Base-by-base conservation (phyloP, 2,329 filamentous ascomycete species). In the Aureobasidium mangrovei region DNA sequence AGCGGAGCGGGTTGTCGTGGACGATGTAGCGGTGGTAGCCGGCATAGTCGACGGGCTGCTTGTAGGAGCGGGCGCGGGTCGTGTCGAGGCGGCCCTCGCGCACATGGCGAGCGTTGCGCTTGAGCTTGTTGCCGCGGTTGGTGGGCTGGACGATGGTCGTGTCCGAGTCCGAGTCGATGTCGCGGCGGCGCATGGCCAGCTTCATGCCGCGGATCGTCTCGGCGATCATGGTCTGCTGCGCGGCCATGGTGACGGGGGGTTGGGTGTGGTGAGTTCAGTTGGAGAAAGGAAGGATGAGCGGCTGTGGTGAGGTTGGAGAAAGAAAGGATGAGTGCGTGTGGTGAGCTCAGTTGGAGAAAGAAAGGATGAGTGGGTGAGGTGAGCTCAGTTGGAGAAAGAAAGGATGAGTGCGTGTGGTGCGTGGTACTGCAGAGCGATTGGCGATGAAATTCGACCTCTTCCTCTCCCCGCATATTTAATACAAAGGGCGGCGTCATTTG, bases 121-220 rank as follows among this genome's bases (percentile, higher is more conserved):
- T 88, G 43, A 91, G 75, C 67, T 91, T 91, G 69, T 88, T 82
- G 58, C 85, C 86, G 64, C 86, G 83, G 69, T 90, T 90, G 55
- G 82, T 85, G 62, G 79, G 80, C 62, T 79, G 77, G 57, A 83
- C 78, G 62, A 89, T 83, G 53, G 82, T 79, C 57, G 83, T 82
- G 68, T 91, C 88, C 56, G 85, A 88, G 67, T 91, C 87, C 62
- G 84, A 88, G 58, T 88, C 87, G 56, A 82, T 83, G 60, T 78
- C 74, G 67, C 79, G 82, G 58, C 82, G 72, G 65, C 84, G 84
- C 57, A 84, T 72, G 4, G 82, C 81, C 68, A 83, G 82, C 63
- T 83, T 85, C 77, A 86, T 83, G 51, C 77, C 81, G 60, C 77
- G 74, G 65, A 86, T 82, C 24, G 83, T 85, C 64, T 86, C 82